Base-by-base conservation (phyloP, 2,329 filamentous ascomycete species). In the Teratosphaeria viscida region DNA sequence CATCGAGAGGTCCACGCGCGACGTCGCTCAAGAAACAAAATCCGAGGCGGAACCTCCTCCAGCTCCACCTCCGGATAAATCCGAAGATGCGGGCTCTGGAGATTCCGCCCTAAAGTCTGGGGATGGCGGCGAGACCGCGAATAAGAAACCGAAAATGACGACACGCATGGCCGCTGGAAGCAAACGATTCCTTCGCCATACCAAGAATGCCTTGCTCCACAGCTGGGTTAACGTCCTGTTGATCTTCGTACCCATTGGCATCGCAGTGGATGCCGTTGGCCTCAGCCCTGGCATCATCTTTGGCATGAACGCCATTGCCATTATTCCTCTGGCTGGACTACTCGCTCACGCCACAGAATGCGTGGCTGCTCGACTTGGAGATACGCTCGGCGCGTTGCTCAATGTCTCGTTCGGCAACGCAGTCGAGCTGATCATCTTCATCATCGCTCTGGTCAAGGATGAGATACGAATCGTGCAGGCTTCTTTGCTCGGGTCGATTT, bases 381-480 rank as follows among this genome's bases (percentile, higher is more conserved):
- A 80, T 62, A 78, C 77, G 1, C 67, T 78, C 11, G 78, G 78
- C 60, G 78, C 78, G 39, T 63, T 81, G 62, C 74, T 81, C 60
- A 81, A 81, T 58, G 78, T 80, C 10, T 78, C 78, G 2, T 81
- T 81, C 60, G 78, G 78, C 63, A 81, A 81, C 61, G 78, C 78
- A 19, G 78, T 81, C 52, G 78, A 81, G 67, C 67, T 81, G 55
- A 81, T 81, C 67, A 75, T 81, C 64, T 81, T 80, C 72, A 90
- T 86, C 72, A 90, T 92, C 74, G 88, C 88, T 53, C 77, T 92
- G 32, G 83, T 85, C 66, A 90, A 90, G 80, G 79, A 90, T 74
- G 85, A 96, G 77, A 94, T 96, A 62, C 85, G 89, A 61, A 92
- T 96, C 66, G 92, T 96, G 27, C 92, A 96, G 75, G 90, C 92